Conservation (phyloP, 768 basidiomycete species). For the Ramaria sp. region DNA sequence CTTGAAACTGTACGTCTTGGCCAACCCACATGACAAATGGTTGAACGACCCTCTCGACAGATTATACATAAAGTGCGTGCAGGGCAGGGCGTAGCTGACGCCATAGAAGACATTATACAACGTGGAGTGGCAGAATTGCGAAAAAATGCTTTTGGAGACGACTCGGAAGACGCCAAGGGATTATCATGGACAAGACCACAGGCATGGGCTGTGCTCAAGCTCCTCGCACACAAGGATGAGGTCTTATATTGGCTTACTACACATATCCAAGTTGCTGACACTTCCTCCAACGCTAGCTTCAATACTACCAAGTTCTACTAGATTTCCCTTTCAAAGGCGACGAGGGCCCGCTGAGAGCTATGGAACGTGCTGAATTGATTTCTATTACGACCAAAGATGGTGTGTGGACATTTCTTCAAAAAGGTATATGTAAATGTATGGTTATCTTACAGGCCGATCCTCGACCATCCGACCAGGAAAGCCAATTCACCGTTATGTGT, state of each 20-base stretch:
- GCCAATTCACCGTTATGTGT: conserved; percentile 81
- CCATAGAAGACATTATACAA: conserved; percentile 82
- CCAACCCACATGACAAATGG: background rate
- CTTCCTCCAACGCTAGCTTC: conserved; percentile 34
- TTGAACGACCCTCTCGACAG: conserved; percentile 25
- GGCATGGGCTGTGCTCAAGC: conserved; percentile 74
- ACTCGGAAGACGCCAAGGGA: conserved; percentile 74
- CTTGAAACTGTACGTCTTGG: conserved; percentile 53
- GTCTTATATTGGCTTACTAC: conserved; percentile 13
- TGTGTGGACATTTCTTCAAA: conserved; percentile 19
- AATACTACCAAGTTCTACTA: conserved; percentile 73
- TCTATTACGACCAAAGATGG: conserved; percentile 69
- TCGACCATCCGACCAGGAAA: conserved; percentile 81
- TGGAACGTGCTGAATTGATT: conserved; percentile 88
- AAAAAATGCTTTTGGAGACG: conserved; percentile 91
- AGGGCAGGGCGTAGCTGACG: conserved; percentile 48
- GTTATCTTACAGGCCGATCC: conserved; percentile 51
- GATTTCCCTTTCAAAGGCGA: conserved; percentile 91
- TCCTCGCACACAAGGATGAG: conserved; percentile 60
- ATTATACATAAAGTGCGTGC: conserved; percentile 77
- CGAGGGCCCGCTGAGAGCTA: conserved; percentile 63
- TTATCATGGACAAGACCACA: conserved; percentile 82
- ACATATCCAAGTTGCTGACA: background rate
- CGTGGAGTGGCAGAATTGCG: conserved; percentile 74
- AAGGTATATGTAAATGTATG: too few relatives aligned